These are phyloP conservation scores for Fusarium xylarioides DNA, from an alignment of 2,329 filamentous ascomycete genomes.

Conservation along the genomic window DNA sequence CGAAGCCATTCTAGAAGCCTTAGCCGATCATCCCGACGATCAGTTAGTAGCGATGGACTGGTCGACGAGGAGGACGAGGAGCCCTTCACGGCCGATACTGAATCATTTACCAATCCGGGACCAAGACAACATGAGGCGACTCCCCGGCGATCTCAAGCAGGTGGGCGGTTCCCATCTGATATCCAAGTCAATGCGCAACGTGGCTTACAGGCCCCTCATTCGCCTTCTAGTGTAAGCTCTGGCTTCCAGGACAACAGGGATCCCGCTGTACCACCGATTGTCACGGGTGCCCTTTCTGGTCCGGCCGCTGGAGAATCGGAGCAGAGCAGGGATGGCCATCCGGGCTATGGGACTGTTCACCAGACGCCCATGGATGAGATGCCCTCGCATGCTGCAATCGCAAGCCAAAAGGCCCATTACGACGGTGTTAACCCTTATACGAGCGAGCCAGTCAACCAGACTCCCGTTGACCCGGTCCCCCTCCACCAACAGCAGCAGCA, in stretches of 20 bases:
- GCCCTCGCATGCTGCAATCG: conserved; percentile 60
- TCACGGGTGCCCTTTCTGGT: conserved; percentile 62
- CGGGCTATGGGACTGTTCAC: conserved; percentile 57
- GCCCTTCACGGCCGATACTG: conserved; percentile 65
- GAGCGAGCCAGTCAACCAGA: conserved; percentile 52
- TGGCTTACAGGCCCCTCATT: conserved; percentile 81
- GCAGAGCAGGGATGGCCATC: conserved; percentile 47
- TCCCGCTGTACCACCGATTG: conserved; percentile 67
- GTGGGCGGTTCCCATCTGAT: conserved; percentile 97
- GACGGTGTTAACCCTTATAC: conserved; percentile 69
- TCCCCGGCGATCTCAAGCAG: conserved; percentile 81
- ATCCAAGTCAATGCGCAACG: conserved; percentile 81
- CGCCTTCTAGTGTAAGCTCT: conserved; percentile 84
- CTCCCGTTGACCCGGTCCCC: conserved; percentile 7
- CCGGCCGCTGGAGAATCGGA: conserved; percentile 41
- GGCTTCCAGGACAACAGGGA: conserved; percentile 62
- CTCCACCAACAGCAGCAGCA: conserved; percentile 26
- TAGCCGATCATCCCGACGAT: conserved; percentile 71
- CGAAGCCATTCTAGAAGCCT: conserved; percentile 81
- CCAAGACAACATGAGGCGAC: conserved; percentile 59
- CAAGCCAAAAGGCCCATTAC: conserved; percentile 60
- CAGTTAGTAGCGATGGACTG: conserved; percentile 78
- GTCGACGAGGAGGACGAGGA: conserved; percentile 78
- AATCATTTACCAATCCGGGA: conserved; percentile 55
- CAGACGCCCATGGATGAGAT: conserved; percentile 58